Evolutionary conservation across 2,329 filamentous ascomycete genomes (phyloP).

Genomic region (Sarocladiaceae sp.): DNA sequence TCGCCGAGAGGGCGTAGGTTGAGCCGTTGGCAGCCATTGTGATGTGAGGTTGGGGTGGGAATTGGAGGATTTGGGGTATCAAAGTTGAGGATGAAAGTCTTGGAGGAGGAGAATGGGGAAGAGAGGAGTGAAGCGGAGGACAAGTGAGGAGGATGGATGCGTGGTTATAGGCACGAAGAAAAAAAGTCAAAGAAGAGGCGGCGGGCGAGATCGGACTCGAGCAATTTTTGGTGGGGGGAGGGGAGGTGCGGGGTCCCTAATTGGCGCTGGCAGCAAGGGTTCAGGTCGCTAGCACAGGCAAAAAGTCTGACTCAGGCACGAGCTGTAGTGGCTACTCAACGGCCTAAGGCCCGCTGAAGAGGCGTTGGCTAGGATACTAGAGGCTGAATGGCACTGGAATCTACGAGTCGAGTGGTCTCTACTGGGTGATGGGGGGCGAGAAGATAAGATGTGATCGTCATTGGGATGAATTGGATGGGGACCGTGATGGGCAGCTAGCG

Average conservation of each 20-base stretch:
- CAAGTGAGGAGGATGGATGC: slow-evolving; percentile 1
- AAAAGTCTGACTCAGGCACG: slow-evolving; percentile 1
- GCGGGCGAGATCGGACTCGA: slow-evolving; percentile 9
- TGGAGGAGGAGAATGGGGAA: not conserved
- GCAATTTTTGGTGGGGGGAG: slow-evolving; percentile 9
- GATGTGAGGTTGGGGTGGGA: slow-evolving; percentile 14
- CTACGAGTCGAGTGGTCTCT: not conserved
- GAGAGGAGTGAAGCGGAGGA: not conserved
- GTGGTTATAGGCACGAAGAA: slow-evolving; percentile 7
- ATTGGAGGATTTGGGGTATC: slow-evolving; percentile 7
- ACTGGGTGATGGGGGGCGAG: not conserved
- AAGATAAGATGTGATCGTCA: not conserved
- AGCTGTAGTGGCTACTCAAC: not conserved
- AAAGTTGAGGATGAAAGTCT: not conserved
- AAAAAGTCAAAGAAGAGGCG: slow-evolving; percentile 8
- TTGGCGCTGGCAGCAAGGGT: not conserved
- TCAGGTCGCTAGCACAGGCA: not conserved
- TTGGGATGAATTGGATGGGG: not conserved
- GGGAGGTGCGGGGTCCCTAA: slow-evolving; percentile 5
- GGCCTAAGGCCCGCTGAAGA: not conserved
- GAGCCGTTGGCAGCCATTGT: slow-evolving; percentile 37
- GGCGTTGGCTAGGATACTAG: not conserved
- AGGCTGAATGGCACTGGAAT: too few relatives aligned
- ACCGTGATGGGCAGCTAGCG: slow-evolving; percentile 8
- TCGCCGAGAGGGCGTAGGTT: slow-evolving; percentile 48